Base-by-base conservation (phyloP, 192 early-diverging fungal species). In the Linnemannia hyalina region DNA sequence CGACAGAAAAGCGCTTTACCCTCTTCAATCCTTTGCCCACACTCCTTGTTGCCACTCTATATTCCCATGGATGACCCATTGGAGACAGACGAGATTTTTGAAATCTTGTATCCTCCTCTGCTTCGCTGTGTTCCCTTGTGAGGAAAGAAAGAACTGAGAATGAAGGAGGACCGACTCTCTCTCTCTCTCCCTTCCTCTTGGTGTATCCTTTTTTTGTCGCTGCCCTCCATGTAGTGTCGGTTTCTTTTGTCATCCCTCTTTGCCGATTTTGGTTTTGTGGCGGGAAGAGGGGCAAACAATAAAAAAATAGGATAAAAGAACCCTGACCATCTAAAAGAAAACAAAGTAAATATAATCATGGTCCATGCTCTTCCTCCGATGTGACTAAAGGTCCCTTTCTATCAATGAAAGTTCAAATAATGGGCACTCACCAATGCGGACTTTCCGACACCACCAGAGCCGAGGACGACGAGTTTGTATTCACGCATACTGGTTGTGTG, bases 401-500 rank as follows among this genome's bases (percentile, higher is more conserved):
- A 13, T 35, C 15, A 18, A 42, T 11, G 71, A 6, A 26, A 73
- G 23, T 26, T 6, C 6, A 23, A 26, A 15, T 1, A 73, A 46
- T 52, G 35, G 32, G 70, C 69, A 82, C 80, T 83, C 89, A 92
- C 91, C 85, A 98, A 89, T 69, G 97, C 97, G 32, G 96, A 97
- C 89, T 97, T 96, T 32, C 95, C 95, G 72, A 96, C 95, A 82
- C 93, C 97, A 82, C 97, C 98, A 80, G 95, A 96, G 42, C 98
- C 98, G 60, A 99, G 91, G 70, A 99, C 97, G 44, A 99, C 98
- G 63, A 99, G 91, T 87, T 97, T 97, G 91, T 99, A 99, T 89
- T 99, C 98, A 77, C 95, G 95, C 94, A 96, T 96, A 78, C 70
- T 68, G 65, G 29, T 38, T 36, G 49, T 29, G 80, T 80, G 86